Percentiles rank a stretch among this genome's conserved stretches.
Evolutionary conservation across 208 protist species (phyloP).

Genomic region (Wallacemonas sp.): DNA sequence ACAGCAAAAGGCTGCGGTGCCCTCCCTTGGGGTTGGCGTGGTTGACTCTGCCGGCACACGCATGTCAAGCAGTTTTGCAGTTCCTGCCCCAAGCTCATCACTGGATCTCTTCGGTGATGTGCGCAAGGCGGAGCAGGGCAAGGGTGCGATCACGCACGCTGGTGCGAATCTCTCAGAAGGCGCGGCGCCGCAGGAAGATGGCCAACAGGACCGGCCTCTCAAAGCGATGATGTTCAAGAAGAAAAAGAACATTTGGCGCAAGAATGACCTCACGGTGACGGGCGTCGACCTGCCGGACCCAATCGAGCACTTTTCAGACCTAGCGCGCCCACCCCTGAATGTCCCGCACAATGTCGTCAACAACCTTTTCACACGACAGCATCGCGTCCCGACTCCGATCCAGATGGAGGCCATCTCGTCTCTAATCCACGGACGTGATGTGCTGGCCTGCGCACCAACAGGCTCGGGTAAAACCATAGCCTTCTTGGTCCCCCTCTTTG

Average conservation of each 20-base stretch:
- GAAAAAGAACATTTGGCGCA: slow-evolving; percentile 80
- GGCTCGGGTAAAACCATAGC: slow-evolving; percentile 96
- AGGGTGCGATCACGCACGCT: slow-evolving; percentile 5
- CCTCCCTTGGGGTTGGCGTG: slow-evolving; percentile 13
- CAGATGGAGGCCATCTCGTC: slow-evolving; percentile 97
- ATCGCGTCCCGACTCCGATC: slow-evolving; percentile 94
- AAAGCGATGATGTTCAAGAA: slow-evolving; percentile 76
- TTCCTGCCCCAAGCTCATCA: slow-evolving; percentile 46
- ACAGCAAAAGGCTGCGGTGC: not conserved
- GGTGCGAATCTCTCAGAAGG: not conserved
- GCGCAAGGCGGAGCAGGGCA: not conserved
- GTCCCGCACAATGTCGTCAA: slow-evolving; percentile 71
- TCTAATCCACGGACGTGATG: slow-evolving; percentile 87
- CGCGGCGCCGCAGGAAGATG: slow-evolving; percentile 19
- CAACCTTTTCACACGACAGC: slow-evolving; percentile 83
- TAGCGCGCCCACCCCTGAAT: slow-evolving; percentile 79
- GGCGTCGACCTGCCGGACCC: slow-evolving; percentile 78
- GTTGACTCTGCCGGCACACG: slow-evolving; percentile 11
- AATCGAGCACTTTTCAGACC: slow-evolving; percentile 84
- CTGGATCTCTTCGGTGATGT: slow-evolving; percentile 56
- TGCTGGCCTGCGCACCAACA: slow-evolving; percentile 90
- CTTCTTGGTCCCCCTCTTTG: slow-evolving; percentile 94
- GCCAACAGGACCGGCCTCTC: slow-evolving; percentile 38
- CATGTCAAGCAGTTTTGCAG: slow-evolving; percentile 24
- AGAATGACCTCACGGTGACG: slow-evolving; percentile 74